A percentile compares a stretch with the other conserved stretches of the same genome.
Evolutionary conservation across 192 early-diverging fungal genomes (phyloP).

Genomic region (Phlyctochytrium bullatum): DNA sequence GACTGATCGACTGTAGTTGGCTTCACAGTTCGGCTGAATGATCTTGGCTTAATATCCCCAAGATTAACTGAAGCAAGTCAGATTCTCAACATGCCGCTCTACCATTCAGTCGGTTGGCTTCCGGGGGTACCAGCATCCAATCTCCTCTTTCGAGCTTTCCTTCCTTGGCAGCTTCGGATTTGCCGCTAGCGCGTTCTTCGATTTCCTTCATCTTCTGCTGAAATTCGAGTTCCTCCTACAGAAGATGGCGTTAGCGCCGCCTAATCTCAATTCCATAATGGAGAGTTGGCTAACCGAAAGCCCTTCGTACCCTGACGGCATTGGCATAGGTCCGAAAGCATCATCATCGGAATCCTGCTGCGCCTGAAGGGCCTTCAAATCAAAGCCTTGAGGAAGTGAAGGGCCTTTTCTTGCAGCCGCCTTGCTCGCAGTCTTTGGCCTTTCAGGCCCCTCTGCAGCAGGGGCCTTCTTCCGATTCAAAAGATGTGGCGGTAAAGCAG

Average conservation of each 20-base stretch:
- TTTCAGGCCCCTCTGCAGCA: background rate
- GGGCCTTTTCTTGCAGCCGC: background rate
- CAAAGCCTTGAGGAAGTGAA: background rate
- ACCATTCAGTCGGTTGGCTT: slow-evolving; percentile 6
- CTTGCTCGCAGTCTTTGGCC: background rate
- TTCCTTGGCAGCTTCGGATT: background rate
- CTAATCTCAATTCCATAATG: too few relatives aligned
- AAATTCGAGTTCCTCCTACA: background rate
- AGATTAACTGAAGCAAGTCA: background rate
- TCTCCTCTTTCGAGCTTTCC: slow-evolving; percentile 2
- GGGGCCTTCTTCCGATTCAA: background rate
- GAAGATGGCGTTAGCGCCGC: background rate
- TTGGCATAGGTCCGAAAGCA: slow-evolving; percentile 20
- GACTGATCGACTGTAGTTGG: slow-evolving; percentile 18
- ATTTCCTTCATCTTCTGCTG: background rate
- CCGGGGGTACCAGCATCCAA: slow-evolving; percentile 34
- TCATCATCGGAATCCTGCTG: slow-evolving; percentile 15
- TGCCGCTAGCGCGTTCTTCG: background rate
- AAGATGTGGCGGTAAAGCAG: slow-evolving; percentile 1
- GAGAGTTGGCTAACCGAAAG: background rate
- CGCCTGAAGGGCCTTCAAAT: background rate
- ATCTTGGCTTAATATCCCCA: slow-evolving; percentile 28
- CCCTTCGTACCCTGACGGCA: slow-evolving; percentile 18
- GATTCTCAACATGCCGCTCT: background rate
- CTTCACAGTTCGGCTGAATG: slow-evolving; percentile 17